Base-by-base conservation (phyloP, 2,329 filamentous ascomycete species). In the Conoideocrella luteorostrata region DNA sequence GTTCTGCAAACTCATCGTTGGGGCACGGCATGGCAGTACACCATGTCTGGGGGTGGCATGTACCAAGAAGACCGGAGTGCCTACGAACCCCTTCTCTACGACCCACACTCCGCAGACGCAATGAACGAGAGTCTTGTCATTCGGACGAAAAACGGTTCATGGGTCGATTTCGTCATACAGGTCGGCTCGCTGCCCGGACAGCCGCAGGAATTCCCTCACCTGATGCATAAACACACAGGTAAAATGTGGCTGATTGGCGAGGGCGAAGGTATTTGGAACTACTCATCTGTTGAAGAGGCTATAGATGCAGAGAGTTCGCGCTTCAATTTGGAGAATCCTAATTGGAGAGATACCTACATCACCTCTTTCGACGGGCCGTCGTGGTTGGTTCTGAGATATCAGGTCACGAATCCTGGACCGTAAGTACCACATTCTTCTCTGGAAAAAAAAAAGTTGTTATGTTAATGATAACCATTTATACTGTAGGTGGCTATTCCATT, bases 161-260 rank as follows among this genome's bases (percentile, higher is more conserved):
- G 66, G 65, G 56, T 68, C n/a, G 66, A 69, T 44, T 39, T 69
- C 38, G 55, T 69, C 48, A 5, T 46, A 5, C 33, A 42, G 20
- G 39, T 46, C 5, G 26, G 13, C 7, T 7, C 17, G 1, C 18
- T 59, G 65, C 47, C 56, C n/a, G 40, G 36, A 26, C 18, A 29
- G 24, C 20, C 18, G 12, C 9, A 24, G 30, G 43, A 24, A 10
- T 43, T 46, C 15, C 29, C 29, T 24, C 45, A 50, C 36, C 22
- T 44, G 0, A 67, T 74, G 26, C 71, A 74, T 59, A 74, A 74
- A 53, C 71, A 74, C 52, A 62, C 61, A 35, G 71, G 70, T 51
- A 70, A 68, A 45, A 65, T 59, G 36, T 74, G 64, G 46, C 52
- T 68, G n/a, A 63, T 74, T 42, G 70, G 70, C 6, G 45, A 21